Base-by-base conservation (phyloP, 768 basidiomycete genomes). In the Termitomyces sp. region DNA sequence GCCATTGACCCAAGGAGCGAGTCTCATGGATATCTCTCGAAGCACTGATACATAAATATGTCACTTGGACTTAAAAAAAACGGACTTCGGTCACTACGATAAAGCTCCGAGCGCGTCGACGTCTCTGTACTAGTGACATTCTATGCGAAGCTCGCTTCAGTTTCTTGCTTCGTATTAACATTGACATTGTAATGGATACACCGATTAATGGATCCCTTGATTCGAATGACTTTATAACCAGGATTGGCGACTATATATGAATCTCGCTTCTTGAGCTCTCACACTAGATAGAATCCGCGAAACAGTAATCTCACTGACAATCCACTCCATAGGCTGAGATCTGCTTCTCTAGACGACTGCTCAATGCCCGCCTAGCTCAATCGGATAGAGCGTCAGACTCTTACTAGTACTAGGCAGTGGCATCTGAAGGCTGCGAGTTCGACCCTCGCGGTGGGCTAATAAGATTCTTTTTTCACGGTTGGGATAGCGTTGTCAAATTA, bases 371-470 rank as follows among this genome's bases (percentile, higher is more conserved):
- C 79, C 80, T 82, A 81, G 81, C 80, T 82, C 81, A 82, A 81
- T 81, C 77, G 81, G 81, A 78, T 80, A 82, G 81, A 82, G 81
- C 81, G 80, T 81, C 79, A 79, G 80, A 81, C 81, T 82, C 57
- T 62, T 58, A 58, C 37, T 34, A 34, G 34, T 58, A 58, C 37
- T 34, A 34, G 34, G 34, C 10, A 34, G 34, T 34, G 9, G 34
- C 34, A 63, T 87, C 86, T 87, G 83, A 87, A 87, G 86, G 86
- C 83, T 87, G 86, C 86, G 86, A 85, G 86, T 87, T 87, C 86
- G 86, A 87, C 79, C 85, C 86, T 85, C 86, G 86, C 86, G 85
- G 62, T 63, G 62, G 63, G 63, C 57, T 62, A 60, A 30, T 40
- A n/a, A n/a, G n/a, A 34, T 34, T 30, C 30, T 30, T 30, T n/a